Percentiles rank a stretch among this genome's conserved stretches.
These are phyloP conservation scores for Ustilago hordei DNA, from an alignment of 1,284 basidiomycete species.

Conservation along the genomic window DNA sequence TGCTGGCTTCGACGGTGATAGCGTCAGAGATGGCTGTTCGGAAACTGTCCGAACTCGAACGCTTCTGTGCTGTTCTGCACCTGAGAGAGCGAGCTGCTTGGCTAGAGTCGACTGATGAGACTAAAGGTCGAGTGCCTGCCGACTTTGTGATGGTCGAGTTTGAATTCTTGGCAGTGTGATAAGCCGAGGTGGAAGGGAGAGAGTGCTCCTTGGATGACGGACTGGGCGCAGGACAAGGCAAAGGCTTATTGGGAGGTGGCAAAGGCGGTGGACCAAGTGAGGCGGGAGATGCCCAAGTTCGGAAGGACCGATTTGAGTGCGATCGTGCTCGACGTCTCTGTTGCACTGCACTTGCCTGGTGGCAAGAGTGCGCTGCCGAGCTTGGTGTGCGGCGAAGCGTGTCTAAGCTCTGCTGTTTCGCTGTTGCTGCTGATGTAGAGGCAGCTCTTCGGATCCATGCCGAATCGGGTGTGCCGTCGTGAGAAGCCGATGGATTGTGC, in stretches of 20 bases:
- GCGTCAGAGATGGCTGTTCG: slow-evolving; percentile 42
- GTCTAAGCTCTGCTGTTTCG: slow-evolving; percentile 19
- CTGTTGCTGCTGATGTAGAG: slow-evolving; percentile 24
- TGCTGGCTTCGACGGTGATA: slow-evolving; percentile 25
- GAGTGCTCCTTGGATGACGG: slow-evolving; percentile 33
- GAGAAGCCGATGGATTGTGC: slow-evolving; percentile 6
- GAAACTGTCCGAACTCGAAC: slow-evolving; percentile 44
- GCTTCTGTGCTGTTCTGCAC: slow-evolving; percentile 26
- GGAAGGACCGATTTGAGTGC: slow-evolving; percentile 35
- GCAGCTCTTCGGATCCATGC: slow-evolving; percentile 30
- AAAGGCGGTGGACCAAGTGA: slow-evolving; percentile 43
- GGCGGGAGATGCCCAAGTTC: slow-evolving; percentile 31
- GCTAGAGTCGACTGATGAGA: slow-evolving; percentile 37
- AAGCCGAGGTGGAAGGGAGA: slow-evolving; percentile 25
- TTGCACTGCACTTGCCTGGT: slow-evolving; percentile 22
- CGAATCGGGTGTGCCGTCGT: slow-evolving; percentile 15
- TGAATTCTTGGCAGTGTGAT: slow-evolving; percentile 27
- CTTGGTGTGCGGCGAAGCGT: slow-evolving; percentile 35
- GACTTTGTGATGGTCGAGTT: slow-evolving; percentile 16
- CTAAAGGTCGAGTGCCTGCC: slow-evolving; percentile 17
- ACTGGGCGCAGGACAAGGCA: slow-evolving; percentile 41
- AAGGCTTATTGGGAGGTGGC: slow-evolving; percentile 48
- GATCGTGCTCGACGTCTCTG: slow-evolving; percentile 25
- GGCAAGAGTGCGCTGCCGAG: slow-evolving; percentile 13
- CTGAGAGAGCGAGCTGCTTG: slow-evolving; percentile 27